phyloP scores from a whole-genome alignment of 331 rosid species.

The Prunus yedoensis region DNA sequence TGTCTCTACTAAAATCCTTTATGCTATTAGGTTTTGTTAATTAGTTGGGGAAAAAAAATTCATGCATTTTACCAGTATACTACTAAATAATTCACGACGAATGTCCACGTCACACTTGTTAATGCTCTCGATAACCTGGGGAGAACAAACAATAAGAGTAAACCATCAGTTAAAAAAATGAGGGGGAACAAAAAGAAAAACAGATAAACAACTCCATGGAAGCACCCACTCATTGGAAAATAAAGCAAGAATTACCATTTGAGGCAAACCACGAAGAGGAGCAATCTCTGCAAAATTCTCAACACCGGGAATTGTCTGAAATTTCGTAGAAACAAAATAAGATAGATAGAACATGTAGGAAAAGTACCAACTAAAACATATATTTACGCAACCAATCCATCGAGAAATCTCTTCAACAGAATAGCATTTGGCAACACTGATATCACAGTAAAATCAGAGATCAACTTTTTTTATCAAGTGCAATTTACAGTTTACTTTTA shows the following conservation, averaged over 20 bases:
- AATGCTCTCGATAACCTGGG: conserved; percentile 93
- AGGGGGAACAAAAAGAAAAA: neutral
- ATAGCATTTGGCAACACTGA: neutral
- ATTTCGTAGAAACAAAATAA: conserved; percentile 17
- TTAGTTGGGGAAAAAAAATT: neutral
- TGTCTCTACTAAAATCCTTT: neutral
- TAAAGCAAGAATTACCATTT: conserved; percentile 57
- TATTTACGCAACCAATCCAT: neutral
- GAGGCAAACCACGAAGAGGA: conserved; percentile 87
- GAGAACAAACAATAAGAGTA: conserved; percentile 16
- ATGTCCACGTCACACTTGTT: conserved; percentile 97
- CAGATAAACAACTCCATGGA: neutral
- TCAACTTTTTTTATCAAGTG: neutral
- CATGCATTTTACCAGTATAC: conserved; percentile 76
- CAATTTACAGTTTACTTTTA: neutral
- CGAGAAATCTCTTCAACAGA: neutral
- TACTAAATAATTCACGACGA: conserved; percentile 91
- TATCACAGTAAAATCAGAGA: neutral
- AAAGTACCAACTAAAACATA: neutral
- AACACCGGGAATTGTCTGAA: conserved; percentile 91
- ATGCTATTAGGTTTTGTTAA: neutral
- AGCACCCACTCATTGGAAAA: neutral
- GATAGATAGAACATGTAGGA: neutral
- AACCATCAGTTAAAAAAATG: conserved; percentile 19
- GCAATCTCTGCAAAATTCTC: conserved; percentile 74